These are phyloP conservation scores for Cicer bijugum DNA, from an alignment of 306 rosid genomes.

Conservation along the genomic window DNA sequence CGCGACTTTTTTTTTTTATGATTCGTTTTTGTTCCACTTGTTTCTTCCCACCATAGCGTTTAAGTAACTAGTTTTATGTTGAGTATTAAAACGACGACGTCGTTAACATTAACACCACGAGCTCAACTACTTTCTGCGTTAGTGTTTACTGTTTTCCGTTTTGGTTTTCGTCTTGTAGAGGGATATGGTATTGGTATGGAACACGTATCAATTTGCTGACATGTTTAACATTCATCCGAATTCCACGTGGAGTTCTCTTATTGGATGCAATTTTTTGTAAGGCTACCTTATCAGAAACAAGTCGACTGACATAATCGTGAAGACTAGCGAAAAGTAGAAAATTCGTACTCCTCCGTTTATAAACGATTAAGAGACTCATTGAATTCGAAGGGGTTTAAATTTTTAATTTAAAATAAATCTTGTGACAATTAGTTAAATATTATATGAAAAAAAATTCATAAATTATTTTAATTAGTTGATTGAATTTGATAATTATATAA, in stretches of 20 bases:
- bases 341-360: too few relatives aligned
- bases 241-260: conserved; percentile 34
- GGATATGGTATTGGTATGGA: conserved; percentile 28
- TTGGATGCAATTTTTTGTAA: not conserved
- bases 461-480: too few relatives aligned
- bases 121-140: not conserved
- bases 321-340: too few relatives aligned
- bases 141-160: not conserved
- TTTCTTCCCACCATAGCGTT: conserved; percentile 26
- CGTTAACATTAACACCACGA: not conserved
- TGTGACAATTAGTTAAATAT: too few relatives aligned
- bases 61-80: not conserved
- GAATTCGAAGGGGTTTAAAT: too few relatives aligned
- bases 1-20: not conserved
- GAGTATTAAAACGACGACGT: conserved; percentile 37
- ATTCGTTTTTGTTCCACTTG: too few relatives aligned
- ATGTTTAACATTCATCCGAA: conserved; percentile 28
- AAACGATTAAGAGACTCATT: too few relatives aligned
- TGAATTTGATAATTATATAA: too few relatives aligned
- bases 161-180: conserved; percentile 2
- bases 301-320: not conserved
- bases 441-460: too few relatives aligned
- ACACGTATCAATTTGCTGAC: conserved; percentile 15
- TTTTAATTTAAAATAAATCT: too few relatives aligned
- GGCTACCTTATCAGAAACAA: conserved; percentile 50